phyloP scores from a whole-genome alignment of 352 stramenopile species.

The Phytophthora macrochlamydospora region DNA sequence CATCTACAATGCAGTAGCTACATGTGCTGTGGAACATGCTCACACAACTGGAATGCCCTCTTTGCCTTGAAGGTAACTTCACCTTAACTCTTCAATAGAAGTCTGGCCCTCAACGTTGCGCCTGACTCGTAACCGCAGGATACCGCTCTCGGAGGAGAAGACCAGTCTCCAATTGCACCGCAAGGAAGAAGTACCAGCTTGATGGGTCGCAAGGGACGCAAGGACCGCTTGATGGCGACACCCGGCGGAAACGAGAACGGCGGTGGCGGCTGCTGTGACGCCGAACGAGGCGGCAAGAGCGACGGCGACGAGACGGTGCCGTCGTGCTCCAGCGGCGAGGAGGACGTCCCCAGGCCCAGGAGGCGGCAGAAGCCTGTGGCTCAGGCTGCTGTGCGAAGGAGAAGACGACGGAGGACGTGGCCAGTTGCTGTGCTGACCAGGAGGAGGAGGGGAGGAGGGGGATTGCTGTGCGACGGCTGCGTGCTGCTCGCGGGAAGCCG shows the following conservation, averaged over 20 bases:
- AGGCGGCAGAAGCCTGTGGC: not conserved
- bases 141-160: not conserved
- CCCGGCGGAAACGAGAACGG: conserved; percentile 1
- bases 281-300: conserved; percentile 14
- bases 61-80: no score
- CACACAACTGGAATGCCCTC: no score
- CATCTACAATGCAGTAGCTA: no score
- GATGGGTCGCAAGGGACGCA: conserved; percentile 8
- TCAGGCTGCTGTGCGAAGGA: conserved; percentile 15
- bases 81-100: no score
- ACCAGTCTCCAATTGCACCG: not conserved
- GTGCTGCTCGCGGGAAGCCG: conserved; percentile 3
- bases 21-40: no score
- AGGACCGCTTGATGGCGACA: not conserved
- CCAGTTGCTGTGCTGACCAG: not conserved
- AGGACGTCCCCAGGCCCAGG: conserved; percentile 6
- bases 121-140: no score
- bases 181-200: not conserved
- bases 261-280: conserved; percentile 7
- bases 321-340: conserved; percentile 28
- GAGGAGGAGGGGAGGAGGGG: not conserved
- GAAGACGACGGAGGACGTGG: not conserved
- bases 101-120: no score
- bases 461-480: not conserved
- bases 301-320: conserved; percentile 27